Conservation (phyloP, 1,284 basidiomycete genomes). For the Ustilago hordei region DNA sequence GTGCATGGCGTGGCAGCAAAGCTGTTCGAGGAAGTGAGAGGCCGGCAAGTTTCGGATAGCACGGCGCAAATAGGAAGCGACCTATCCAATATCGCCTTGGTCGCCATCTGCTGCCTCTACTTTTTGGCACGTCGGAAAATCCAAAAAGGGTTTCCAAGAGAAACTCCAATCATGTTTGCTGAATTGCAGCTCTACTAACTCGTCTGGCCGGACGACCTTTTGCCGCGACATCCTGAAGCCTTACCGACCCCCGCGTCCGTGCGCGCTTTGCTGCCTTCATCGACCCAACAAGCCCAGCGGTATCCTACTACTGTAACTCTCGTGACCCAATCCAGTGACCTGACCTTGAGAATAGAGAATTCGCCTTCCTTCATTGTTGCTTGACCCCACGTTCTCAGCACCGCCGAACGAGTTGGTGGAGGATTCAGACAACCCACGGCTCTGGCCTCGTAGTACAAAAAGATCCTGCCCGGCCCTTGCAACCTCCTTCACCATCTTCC, state of each 20-base stretch:
- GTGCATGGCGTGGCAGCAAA: neutral
- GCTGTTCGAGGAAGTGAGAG: neutral
- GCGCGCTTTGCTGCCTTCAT: slow-evolving; percentile 1
- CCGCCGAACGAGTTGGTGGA: neutral
- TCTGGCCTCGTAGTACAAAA: neutral
- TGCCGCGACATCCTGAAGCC: slow-evolving; percentile 38
- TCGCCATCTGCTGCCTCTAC: slow-evolving; percentile 9
- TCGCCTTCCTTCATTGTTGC: neutral
- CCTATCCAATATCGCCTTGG: neutral
- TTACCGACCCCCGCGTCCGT: slow-evolving; percentile 12
- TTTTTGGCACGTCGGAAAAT: slow-evolving; percentile 1
- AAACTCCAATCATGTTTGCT: slow-evolving; percentile 2
- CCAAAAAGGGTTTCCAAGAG: neutral
- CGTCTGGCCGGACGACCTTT: slow-evolving; percentile 8
- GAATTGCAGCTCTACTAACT: slow-evolving; percentile 2
- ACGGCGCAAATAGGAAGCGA: slow-evolving; percentile 8
- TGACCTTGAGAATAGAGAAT: neutral
- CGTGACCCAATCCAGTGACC: slow-evolving; percentile 9
- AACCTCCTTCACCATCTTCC: neutral
- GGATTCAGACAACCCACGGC: neutral
- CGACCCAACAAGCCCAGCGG: neutral
- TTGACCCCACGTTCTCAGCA: neutral
- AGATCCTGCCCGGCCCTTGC: neutral
- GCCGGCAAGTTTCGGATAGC: slow-evolving; percentile 11
- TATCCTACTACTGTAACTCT: neutral